Percentiles rank a stretch among this genome's conserved stretches.
phyloP scores from a whole-genome alignment of 306 rosid genomes.

The Vicia sativa region DNA sequence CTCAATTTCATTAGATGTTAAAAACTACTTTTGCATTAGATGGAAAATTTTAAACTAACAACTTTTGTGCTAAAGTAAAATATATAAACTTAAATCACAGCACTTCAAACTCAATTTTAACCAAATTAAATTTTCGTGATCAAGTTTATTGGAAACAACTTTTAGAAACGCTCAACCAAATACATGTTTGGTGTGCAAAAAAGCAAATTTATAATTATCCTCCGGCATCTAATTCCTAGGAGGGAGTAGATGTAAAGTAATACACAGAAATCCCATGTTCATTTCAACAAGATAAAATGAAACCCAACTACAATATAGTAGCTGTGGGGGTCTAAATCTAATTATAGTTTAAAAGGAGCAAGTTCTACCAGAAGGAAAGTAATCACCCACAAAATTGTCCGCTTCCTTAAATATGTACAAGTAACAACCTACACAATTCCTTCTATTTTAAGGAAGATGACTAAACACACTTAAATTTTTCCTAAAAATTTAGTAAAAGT shows the following conservation, averaged over 20 bases:
- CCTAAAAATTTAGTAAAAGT: neutral
- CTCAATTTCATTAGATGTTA: neutral
- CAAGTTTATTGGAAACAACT: neutral
- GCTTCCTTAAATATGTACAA: no score
- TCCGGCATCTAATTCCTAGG: slow-evolving; percentile 5
- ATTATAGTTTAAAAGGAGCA: neutral
- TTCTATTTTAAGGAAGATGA: neutral
- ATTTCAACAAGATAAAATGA: neutral
- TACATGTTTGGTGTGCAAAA: neutral
- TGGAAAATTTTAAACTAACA: neutral
- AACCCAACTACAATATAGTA: slow-evolving; percentile 7
- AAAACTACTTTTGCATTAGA: neutral
- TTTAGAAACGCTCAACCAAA: neutral
- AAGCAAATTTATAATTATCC: slow-evolving; percentile 5
- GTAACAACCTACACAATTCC: neutral
- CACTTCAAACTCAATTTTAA: slow-evolving; percentile 9
- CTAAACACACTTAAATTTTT: neutral
- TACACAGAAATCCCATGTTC: slow-evolving; percentile 1
- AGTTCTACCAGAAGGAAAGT: neutral
- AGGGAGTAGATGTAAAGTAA: slow-evolving; percentile 1
- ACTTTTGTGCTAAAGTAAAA: neutral
- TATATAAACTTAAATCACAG: neutral
- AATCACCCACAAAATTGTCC: no score
- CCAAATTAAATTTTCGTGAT: neutral
- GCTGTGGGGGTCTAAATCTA: slow-evolving; percentile 8